Evolutionary conservation across 192 early-diverging fungal species (phyloP), one percentile per base, ranked within the genome.

Genomic region (Geosiphon pyriformis): DNA sequence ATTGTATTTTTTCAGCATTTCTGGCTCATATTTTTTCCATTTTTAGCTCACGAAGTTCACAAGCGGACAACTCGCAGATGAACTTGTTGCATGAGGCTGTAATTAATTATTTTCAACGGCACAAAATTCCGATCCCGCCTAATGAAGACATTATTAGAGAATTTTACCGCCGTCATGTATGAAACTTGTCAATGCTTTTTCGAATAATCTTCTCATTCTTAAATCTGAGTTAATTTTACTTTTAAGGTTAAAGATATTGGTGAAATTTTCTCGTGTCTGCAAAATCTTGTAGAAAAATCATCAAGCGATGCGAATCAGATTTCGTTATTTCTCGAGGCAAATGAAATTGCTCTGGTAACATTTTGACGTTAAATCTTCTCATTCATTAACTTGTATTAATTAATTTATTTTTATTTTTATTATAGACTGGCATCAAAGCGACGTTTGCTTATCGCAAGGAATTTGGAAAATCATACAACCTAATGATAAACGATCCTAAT

Each of bases 61-160:
- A 55, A 55, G 12, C 53, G 10, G 27, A 23, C 11, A 20, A 12
- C 12, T 4, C 25, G 11, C 20, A 55, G 12, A 23, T 55, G 18
- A 55, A 55, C 23, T 29, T 55, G 11, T 23, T 55, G 53, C 10
- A 55, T 11, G 22, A 55, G 12, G 53, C 53, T 20, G 23, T 55
- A 20, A 55, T 20, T 20, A 23, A 20, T 12, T 55, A 55, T 4
- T 55, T 55, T 29, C 53, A 23, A 12, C 22, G 23, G 1, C 53
- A 23, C 6, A 23, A 55, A 2, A 20, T 55, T 29, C 10, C 20
- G 23, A 20, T 55, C 23, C 10, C 20, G 23, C 18, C 53, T 23
- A 55, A 55, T 23, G 53, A 55, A 55, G 53, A 55, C 23, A 20
- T 55, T 29, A 55, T 12, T 23, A 55, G 53, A 4, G 11, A 20